phyloP scores from a whole-genome alignment of 108 stramenopile species.

The Schizochytrium sp. region DNA sequence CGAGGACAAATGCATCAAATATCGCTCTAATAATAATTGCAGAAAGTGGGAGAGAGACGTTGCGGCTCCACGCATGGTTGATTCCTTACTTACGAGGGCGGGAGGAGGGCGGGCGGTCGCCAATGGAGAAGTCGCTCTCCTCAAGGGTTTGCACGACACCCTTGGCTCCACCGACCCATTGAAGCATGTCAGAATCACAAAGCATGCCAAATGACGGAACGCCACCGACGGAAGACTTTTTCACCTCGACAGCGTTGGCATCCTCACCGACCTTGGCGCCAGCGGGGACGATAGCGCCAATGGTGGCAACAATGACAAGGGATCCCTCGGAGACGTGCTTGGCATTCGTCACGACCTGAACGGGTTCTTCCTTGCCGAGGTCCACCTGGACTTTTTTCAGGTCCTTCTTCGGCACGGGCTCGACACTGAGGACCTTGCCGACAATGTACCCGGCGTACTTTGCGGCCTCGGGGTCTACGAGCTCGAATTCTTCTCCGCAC shows the following conservation, averaged over 20 bases:
- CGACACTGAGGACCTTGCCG: not conserved
- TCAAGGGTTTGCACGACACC: constrained; percentile 71
- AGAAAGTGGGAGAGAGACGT: no score
- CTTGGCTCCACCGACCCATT: constrained; percentile 63
- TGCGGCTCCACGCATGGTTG: no score
- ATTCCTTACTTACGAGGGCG: constrained; percentile 55
- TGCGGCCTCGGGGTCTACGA: not conserved
- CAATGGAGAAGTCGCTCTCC: constrained; percentile 45
- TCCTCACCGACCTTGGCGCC: not conserved
- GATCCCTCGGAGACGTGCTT: not conserved
- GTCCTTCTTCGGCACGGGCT: not conserved
- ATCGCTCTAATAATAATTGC: no score
- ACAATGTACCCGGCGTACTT: not conserved
- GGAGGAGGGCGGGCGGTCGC: constrained; percentile 56
- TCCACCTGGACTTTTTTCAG: not conserved
- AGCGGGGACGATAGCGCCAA: not conserved
- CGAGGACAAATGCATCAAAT: no score
- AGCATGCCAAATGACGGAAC: constrained; percentile 69
- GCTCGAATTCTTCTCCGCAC: constrained; percentile 11
- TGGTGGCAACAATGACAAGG: not conserved
- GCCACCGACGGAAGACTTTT: constrained; percentile 70
- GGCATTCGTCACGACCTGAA: constrained; percentile 21
- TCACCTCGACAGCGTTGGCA: constrained; percentile 58
- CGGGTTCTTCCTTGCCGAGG: not conserved
- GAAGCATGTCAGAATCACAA: constrained; percentile 76